phyloP scores from a whole-genome alignment of 1,139 yeast genomes.

The Ogataea hybrid region DNA sequence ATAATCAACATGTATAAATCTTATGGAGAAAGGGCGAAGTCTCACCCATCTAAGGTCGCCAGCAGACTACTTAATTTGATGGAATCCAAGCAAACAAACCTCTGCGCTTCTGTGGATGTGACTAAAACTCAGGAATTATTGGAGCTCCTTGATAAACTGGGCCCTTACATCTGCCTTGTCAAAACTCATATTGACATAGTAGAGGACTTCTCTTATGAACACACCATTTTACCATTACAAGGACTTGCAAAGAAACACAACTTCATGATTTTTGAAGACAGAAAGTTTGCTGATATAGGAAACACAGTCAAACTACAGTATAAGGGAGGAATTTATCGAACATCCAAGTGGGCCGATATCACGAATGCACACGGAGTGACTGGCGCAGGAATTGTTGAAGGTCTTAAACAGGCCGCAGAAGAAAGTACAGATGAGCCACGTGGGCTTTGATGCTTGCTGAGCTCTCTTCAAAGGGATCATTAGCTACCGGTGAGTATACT shows the following conservation, averaged over 20 bases:
- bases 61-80: conserved; percentile 68
- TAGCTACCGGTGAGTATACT: conserved; percentile 92
- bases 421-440: conserved; percentile 63
- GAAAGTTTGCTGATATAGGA: conserved; percentile 99
- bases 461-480: conserved; percentile 86
- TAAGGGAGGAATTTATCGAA: conserved; percentile 82
- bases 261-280: conserved; percentile 88
- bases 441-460: conserved; percentile 96
- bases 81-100: conserved; percentile 78
- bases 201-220: conserved; percentile 81
- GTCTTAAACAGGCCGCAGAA: conserved; percentile 80
- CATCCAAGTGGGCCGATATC: conserved; percentile 93
- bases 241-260: conserved; percentile 71
- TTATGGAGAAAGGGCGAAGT: conserved; percentile 67
- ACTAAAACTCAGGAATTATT: conserved; percentile 74
- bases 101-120: conserved; percentile 97
- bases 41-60: conserved; percentile 79
- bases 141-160: conserved; percentile 68
- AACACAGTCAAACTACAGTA: conserved; percentile 95
- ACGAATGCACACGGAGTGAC: conserved; percentile 98
- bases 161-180: conserved; percentile 88
- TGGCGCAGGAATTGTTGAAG: conserved; percentile 89
- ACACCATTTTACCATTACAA: conserved; percentile 71
- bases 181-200: conserved; percentile 95
- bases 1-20: conserved; percentile 31